phyloP scores from a whole-genome alignment of 2,329 filamentous ascomycete species.

The Botryotinia narcissicola region DNA sequence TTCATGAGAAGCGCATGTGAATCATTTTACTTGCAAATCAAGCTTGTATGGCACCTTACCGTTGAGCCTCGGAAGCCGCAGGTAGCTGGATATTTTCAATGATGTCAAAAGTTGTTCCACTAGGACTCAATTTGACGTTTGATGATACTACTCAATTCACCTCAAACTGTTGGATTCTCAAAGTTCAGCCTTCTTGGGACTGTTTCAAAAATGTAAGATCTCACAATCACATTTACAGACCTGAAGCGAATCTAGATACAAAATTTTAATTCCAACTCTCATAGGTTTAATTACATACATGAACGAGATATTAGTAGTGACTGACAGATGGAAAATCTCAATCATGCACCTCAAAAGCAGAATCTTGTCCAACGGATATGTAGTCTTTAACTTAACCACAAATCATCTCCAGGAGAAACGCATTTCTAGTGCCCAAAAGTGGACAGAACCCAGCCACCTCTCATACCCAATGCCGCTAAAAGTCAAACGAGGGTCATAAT shows the following conservation, averaged over 20 bases:
- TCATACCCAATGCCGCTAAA: slow-evolving; percentile 13
- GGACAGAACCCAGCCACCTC: background rate
- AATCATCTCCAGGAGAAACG: background rate
- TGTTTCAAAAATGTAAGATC: background rate
- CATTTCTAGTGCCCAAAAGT: background rate
- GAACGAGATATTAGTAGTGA: background rate
- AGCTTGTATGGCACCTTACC: background rate
- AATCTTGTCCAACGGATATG: background rate
- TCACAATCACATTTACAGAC: background rate
- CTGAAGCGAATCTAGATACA: background rate
- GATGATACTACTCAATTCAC: background rate
- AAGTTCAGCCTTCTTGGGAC: background rate
- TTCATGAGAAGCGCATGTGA: background rate
- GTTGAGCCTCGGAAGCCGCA: background rate
- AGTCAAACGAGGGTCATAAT: background rate
- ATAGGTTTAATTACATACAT: slow-evolving; percentile 1
- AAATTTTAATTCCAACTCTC: background rate
- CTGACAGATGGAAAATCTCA: background rate
- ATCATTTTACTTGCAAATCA: background rate
- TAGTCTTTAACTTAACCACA: background rate
- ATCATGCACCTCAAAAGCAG: background rate
- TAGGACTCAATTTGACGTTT: background rate
- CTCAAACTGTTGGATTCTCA: background rate
- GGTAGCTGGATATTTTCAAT: background rate
- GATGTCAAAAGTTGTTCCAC: background rate